Percentiles rank a stretch among this genome's conserved stretches.
Conservation (phyloP, 108 stramenopile genomes). For the Craspedostauros australis region DNA sequence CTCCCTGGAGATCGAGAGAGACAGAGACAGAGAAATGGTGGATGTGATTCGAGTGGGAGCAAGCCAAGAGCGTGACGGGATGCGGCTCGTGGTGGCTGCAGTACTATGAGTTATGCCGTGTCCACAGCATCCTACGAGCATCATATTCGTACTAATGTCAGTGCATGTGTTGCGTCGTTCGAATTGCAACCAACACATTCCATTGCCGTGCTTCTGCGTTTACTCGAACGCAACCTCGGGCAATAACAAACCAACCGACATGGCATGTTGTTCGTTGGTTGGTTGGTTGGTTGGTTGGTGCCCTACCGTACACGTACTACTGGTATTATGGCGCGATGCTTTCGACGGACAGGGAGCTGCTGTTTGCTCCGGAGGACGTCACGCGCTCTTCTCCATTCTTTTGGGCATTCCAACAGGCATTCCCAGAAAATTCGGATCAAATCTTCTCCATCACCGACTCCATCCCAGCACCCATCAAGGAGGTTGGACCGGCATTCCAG, state of each 20-base stretch:
- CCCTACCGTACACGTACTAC: too few relatives aligned
- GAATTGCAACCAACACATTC: background rate
- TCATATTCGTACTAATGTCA: background rate
- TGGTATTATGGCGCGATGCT: too few relatives aligned
- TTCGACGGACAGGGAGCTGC: conserved; percentile 45
- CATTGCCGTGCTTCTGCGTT: background rate
- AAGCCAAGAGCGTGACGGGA: background rate
- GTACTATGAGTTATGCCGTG: background rate
- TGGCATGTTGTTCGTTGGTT: background rate
- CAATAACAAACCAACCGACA: background rate
- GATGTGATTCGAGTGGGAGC: background rate
- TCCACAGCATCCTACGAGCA: background rate
- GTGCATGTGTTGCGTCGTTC: background rate
- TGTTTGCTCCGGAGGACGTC: conserved; percentile 73
- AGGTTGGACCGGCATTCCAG: conserved; percentile 81
- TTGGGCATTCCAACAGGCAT: conserved; percentile 80
- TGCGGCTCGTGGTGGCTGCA: background rate
- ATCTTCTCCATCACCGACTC: conserved; percentile 78
- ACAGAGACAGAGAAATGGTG: background rate
- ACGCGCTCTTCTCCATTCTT: conserved; percentile 83
- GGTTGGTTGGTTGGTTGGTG: too few relatives aligned
- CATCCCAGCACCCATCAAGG: conserved; percentile 73
- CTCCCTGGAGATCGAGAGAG: too few relatives aligned
- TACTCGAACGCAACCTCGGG: background rate
- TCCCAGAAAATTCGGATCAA: conserved; percentile 73